Base-by-base conservation (phyloP, 192 early-diverging fungal species). In the Coemansia sp. region DNA sequence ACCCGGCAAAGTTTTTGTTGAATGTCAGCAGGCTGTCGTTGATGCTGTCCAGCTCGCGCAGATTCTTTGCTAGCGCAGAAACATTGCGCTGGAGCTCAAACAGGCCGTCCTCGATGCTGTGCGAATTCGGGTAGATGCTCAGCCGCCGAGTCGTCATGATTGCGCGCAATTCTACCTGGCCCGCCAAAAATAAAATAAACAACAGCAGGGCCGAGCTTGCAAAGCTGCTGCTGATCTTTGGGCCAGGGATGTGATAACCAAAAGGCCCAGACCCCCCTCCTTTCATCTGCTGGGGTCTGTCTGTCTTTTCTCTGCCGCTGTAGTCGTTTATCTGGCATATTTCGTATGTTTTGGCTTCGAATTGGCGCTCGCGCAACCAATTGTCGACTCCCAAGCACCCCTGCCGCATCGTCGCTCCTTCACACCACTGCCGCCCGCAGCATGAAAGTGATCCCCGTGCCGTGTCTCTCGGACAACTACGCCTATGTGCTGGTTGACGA, bases 381-480 rank as follows among this genome's bases (percentile, higher is more conserved):
- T 8, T 10, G 31, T 13, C 3, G 11, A 13, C 9, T 13, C 11
- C 31, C 7, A 32, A 8, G 3, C 31, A 13, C 31, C 3, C 5
- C 11, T 12, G 7, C 3, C 22, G 13, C 12, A 20, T 12, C 40
- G 25, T 40, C 44, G 6, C 10, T 19, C 3, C 23, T 44, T 16
- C 62, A 47, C 41, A 55, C 34, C 16, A 46, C 47, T 13, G 27
- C 25, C 9, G 19, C 22, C 11, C 37, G 12, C 46, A 41, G 27
- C 7, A 79, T 79, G 73, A 53, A 59, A 17, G 43, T 80, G 16
- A 51, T 74, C 18, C 55, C 76, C 0, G 56, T 76, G 5, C 60
- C 70, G 33, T 73, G 77, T 25, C 82, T 91, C 32, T 76, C 80
- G 39, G 89, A 95, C 73, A 95, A 95, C 58, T 95, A 92, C 60